A percentile compares a stretch with the other conserved stretches of the same genome.
Evolutionary conservation across 352 stramenopile genomes (phyloP).

Genomic region (Peronospora farinosa): DNA sequence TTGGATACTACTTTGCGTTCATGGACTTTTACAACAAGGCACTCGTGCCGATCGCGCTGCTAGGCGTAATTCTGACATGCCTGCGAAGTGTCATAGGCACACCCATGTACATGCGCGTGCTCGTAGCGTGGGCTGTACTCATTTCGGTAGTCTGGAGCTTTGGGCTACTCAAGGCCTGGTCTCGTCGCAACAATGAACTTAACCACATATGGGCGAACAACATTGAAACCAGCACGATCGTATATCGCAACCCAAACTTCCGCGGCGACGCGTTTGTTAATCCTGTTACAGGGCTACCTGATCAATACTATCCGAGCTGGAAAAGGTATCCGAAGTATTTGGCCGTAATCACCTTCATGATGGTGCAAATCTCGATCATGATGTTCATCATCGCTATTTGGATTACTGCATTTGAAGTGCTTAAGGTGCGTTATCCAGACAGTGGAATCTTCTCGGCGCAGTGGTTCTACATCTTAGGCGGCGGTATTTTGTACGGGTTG

Average conservation of each 20-base stretch:
- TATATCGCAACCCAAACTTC: constrained; percentile 74
- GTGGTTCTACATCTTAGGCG: constrained; percentile 76
- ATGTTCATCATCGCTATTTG: constrained; percentile 79
- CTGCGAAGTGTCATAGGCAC: constrained; percentile 57
- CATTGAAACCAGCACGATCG: constrained; percentile 52
- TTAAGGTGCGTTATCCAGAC: constrained; percentile 67
- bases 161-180: constrained; percentile 75
- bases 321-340: constrained; percentile 72
- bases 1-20: constrained; percentile 84
- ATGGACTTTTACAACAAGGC: constrained; percentile 86
- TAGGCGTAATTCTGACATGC: constrained; percentile 64
- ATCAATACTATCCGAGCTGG: constrained; percentile 69
- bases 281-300: constrained; percentile 51
- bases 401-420: constrained; percentile 74
- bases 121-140: constrained; percentile 62
- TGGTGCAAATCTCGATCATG: constrained; percentile 81
- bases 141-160: constrained; percentile 82
- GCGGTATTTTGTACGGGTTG: constrained; percentile 68
- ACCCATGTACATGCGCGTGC: constrained; percentile 76
- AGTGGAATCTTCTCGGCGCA: constrained; percentile 62
- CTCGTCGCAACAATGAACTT: constrained; percentile 65
- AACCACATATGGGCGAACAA: constrained; percentile 72
- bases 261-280: constrained; percentile 49
- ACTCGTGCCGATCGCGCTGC: constrained; percentile 63
- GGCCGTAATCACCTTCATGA: constrained; percentile 56